A percentile compares a stretch with the other conserved stretches of the same genome.
These are phyloP conservation scores for Fraxinus quadrangulata DNA, from an alignment of 257 asterid species.

Conservation along the genomic window DNA sequence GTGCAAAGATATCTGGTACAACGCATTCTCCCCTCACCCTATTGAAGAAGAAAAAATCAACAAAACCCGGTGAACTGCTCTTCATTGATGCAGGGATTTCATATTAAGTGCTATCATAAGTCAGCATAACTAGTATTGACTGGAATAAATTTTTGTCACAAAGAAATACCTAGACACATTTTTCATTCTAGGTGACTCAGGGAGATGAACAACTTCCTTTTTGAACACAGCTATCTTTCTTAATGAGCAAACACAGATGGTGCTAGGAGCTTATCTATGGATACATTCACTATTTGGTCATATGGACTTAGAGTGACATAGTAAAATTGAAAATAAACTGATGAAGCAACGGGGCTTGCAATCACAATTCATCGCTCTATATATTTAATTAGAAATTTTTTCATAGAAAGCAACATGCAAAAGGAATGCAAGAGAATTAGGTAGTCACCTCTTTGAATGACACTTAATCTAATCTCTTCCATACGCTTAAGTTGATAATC, in stretches of 20 bases:
- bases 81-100: not conserved
- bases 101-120: not conserved
- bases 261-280: not conserved
- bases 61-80: not conserved
- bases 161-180: not conserved
- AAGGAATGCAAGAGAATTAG: constrained; percentile 20
- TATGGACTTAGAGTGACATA: not conserved
- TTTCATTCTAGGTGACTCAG: not conserved
- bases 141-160: not conserved
- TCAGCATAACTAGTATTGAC: not conserved
- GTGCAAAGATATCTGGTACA: not conserved
- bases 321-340: not conserved
- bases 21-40: not conserved
- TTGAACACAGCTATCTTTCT: not conserved
- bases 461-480: constrained; percentile 44
- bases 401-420: not conserved
- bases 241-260: not conserved
- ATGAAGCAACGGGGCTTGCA: not conserved
- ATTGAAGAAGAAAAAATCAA: not conserved
- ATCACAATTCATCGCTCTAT: not conserved
- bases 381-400: not conserved
- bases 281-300: not conserved
- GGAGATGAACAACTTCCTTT: not conserved
- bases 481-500: constrained; percentile 50
- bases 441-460: constrained; percentile 52